phyloP scores from a whole-genome alignment of 257 asterid species.

The Apocynum venetum region DNA sequence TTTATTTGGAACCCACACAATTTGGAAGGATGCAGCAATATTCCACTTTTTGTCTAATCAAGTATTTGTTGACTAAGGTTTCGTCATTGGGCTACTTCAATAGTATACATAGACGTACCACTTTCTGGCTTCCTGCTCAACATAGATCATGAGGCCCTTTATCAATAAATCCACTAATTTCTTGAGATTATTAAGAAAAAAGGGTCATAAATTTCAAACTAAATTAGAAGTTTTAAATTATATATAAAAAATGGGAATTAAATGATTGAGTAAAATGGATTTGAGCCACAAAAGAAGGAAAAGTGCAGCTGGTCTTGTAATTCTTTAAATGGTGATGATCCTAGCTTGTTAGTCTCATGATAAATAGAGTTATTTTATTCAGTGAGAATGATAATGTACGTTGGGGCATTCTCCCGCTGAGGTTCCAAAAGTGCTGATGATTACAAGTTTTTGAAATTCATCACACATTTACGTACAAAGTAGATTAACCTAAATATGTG shows the following conservation, averaged over 20 bases:
- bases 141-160: neutral
- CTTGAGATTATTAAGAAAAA: neutral
- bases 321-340: neutral
- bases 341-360: too few relatives aligned
- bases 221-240: neutral
- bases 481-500: too few relatives aligned
- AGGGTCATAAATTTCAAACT: neutral
- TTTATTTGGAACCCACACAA: conserved; percentile 4
- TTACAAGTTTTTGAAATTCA: too few relatives aligned
- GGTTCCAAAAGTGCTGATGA: too few relatives aligned
- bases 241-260: neutral
- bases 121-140: neutral
- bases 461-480: too few relatives aligned
- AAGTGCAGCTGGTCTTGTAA: neutral
- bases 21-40: neutral
- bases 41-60: neutral
- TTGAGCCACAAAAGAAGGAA: neutral
- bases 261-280: neutral
- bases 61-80: neutral
- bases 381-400: too few relatives aligned
- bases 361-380: neutral
- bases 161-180: neutral
- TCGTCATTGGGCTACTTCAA: neutral
- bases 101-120: too few relatives aligned
- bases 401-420: too few relatives aligned